phyloP scores from a whole-genome alignment of 2,329 filamentous ascomycete species.

The Beauveria pseudobassiana region DNA sequence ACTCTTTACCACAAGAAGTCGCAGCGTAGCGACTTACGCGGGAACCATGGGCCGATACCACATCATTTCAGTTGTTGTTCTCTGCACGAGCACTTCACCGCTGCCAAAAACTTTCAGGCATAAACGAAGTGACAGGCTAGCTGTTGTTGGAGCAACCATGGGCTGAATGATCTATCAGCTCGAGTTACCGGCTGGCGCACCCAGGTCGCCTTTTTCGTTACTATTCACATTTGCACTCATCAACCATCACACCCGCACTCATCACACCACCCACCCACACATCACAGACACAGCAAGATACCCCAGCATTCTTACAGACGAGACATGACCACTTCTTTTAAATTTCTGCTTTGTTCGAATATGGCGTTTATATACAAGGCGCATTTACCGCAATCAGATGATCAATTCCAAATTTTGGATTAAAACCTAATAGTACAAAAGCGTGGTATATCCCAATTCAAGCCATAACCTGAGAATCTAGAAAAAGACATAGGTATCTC shows the following conservation, averaged over 20 bases:
- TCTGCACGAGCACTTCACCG: not conserved
- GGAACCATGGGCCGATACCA: not conserved
- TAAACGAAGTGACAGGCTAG: not conserved
- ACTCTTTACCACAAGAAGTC: not conserved
- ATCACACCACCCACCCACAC: not conserved
- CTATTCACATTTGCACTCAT: not conserved
- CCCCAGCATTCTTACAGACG: slow-evolving; percentile 3
- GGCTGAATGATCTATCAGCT: not conserved
- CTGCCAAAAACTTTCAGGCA: not conserved
- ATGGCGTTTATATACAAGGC: not conserved
- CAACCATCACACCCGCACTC: not conserved
- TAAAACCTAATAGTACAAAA: not conserved
- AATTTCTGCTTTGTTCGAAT: not conserved
- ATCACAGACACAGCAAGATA: slow-evolving; percentile 5
- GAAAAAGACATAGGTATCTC: not conserved
- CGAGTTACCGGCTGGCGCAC: not conserved
- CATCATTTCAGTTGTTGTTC: not conserved
- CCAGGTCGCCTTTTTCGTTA: not conserved
- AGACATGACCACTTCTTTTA: slow-evolving; percentile 1
- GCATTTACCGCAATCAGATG: not conserved
- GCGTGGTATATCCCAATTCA: too few relatives aligned
- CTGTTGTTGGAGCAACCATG: not conserved
- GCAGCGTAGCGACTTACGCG: not conserved
- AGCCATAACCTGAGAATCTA: not conserved
- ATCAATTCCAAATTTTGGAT: not conserved